Evolutionary conservation across 2,329 filamentous ascomycete species (phyloP), one percentile per base, ranked within the genome.

Genomic region (Calycina herbarum): DNA sequence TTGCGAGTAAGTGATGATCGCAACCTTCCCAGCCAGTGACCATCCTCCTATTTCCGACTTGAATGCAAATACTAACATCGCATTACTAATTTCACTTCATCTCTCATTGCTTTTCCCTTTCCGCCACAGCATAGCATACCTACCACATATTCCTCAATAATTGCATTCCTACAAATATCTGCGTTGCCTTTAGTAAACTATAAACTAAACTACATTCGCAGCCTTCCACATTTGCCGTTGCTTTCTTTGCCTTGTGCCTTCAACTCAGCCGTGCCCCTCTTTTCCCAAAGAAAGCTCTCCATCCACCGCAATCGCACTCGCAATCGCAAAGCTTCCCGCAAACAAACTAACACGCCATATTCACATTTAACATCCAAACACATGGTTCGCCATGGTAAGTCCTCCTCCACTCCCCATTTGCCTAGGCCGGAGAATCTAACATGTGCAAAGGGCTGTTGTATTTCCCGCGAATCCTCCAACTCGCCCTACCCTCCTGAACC

Each of bases 401-500:
- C 17, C 27, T 24, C n/a, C 24, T 24, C n/a, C 24, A 8, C 15
- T 7, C 40, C 24, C 15, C 8, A 51, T 20, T n/a, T 33, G 8
- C 15, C 15, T 8, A 29, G 15, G 0, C 3, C 7, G 7, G 5
- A 29, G 4, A 17, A 8, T 5, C 59, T 54, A 51, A n/a, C n/a
- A 17, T 35, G 3, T 5, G 10, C 6, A 5, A 27, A 66, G 64
- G 64, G 64, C 59, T 66, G 64, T 45, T 66, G 64, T 45, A 33
- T 27, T 35, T 66, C 64, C 51, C 51, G 48, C 33, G 24, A 27
- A 13, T 15, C 24, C 24, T 40, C 62, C 27, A 58, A 62, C 31
- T 67, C 62, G 54, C 67, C 67, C 48, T 68, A 67, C 57, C 69
- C 67, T 54, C 61, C 56, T 33, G 63, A 68, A 54, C 62, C 64